These are phyloP conservation scores for Coniophora puteana DNA, from an alignment of 1,284 basidiomycete species.

Conservation along the genomic window DNA sequence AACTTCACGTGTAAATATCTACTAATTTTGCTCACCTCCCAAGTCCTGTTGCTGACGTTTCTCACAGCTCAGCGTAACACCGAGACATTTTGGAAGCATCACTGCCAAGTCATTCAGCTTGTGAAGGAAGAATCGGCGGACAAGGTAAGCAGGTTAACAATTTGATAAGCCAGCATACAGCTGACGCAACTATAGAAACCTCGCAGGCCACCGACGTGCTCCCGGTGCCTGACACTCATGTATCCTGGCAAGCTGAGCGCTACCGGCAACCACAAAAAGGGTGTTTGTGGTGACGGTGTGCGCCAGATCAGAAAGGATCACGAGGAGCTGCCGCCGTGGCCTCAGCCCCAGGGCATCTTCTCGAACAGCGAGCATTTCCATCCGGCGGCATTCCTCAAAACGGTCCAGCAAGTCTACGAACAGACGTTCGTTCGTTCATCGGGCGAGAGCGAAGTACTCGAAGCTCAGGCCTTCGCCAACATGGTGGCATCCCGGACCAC, in stretches of 20 bases:
- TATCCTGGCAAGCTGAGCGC: neutral
- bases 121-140: too few relatives aligned
- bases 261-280: slow-evolving; percentile 3
- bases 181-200: neutral
- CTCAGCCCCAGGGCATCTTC: slow-evolving; percentile 4
- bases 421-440: neutral
- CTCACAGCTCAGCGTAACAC: too few relatives aligned
- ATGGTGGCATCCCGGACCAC: neutral
- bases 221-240: slow-evolving; percentile 4
- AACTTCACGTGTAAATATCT: neutral
- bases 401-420: slow-evolving; percentile 1
- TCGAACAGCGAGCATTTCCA: slow-evolving; percentile 1
- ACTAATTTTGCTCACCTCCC: neutral
- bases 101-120: too few relatives aligned
- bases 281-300: slow-evolving; percentile 2
- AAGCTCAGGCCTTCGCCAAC: slow-evolving; percentile 1
- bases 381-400: neutral
- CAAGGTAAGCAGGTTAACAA: too few relatives aligned
- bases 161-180: neutral
- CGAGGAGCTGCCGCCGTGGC: slow-evolving; percentile 1
- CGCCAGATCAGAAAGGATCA: neutral
- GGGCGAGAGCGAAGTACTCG: neutral
- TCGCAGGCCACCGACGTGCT: slow-evolving; percentile 1
- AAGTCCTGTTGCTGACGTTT: neutral
- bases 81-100: too few relatives aligned